These are phyloP conservation scores for Phycomyces nitens DNA, from an alignment of 192 early-diverging fungal genomes.

Conservation along the genomic window DNA sequence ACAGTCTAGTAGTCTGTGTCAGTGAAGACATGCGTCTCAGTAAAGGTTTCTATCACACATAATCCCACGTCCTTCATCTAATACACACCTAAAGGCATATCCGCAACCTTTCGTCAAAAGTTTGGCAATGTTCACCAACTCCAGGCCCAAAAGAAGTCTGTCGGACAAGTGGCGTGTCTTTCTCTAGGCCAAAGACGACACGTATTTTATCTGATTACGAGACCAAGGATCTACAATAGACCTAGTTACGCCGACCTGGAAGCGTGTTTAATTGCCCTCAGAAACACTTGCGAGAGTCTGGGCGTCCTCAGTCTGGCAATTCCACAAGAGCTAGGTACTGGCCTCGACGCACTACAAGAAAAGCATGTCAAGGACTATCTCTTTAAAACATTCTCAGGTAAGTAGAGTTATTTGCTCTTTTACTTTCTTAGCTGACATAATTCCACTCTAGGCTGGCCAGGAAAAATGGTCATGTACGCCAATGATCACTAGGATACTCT, in stretches of 20 bases:
- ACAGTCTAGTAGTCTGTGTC: slow-evolving; percentile 26
- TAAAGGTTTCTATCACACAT: slow-evolving; percentile 16
- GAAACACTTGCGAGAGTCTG: slow-evolving; percentile 23
- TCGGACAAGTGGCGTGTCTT: slow-evolving; percentile 29
- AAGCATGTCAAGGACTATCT: slow-evolving; percentile 16
- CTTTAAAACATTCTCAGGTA: slow-evolving; percentile 16
- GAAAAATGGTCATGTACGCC: slow-evolving; percentile 17
- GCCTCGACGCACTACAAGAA: slow-evolving; percentile 14
- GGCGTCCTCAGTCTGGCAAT: slow-evolving; percentile 26
- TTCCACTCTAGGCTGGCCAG: slow-evolving; percentile 11
- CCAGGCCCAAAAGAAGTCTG: slow-evolving; percentile 18
- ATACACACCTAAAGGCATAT: slow-evolving; percentile 14
- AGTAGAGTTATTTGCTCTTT: not conserved
- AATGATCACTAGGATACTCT: not conserved
- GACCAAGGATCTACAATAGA: slow-evolving; percentile 19
- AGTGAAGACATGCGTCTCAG: slow-evolving; percentile 25
- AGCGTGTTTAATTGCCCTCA: slow-evolving; percentile 11
- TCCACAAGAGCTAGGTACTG: slow-evolving; percentile 20
- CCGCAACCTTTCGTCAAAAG: slow-evolving; percentile 23
- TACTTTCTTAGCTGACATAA: not conserved
- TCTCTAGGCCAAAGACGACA: slow-evolving; percentile 11
- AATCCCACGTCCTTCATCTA: not conserved
- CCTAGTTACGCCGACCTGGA: slow-evolving; percentile 23
- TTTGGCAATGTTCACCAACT: slow-evolving; percentile 23
- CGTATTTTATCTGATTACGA: slow-evolving; percentile 38